A percentile compares a stretch with the other conserved stretches of the same genome.
phyloP scores from a whole-genome alignment of 1,284 basidiomycete species.

The Coriolopsis trogii region DNA sequence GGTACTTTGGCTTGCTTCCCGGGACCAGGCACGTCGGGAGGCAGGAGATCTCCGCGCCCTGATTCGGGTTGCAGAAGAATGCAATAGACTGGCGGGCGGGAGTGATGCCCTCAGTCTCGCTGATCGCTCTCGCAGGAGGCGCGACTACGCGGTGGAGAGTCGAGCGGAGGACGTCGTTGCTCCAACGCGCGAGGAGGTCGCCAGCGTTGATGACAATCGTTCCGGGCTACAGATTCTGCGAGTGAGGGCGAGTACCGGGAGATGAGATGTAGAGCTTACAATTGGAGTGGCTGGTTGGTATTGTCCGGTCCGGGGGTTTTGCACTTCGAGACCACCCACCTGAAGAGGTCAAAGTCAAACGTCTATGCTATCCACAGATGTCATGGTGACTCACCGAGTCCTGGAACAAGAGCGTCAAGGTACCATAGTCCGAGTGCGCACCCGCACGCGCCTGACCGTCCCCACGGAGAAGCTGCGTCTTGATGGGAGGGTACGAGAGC shows the following conservation, averaged over 20 bases:
- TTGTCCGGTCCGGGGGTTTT: conserved; percentile 71
- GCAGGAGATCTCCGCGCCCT: conserved; percentile 67
- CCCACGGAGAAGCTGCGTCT: conserved; percentile 53
- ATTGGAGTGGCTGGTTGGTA: conserved; percentile 79
- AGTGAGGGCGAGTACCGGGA: neutral
- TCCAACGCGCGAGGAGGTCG: conserved; percentile 83
- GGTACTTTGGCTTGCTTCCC: conserved; percentile 60
- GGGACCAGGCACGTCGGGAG: conserved; percentile 65
- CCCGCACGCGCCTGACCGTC: conserved; percentile 81
- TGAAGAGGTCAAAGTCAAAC: conserved; percentile 24
- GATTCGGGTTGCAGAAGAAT: conserved; percentile 88
- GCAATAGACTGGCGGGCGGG: conserved; percentile 80
- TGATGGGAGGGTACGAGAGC: conserved; percentile 75
- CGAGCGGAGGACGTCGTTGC: conserved; percentile 78
- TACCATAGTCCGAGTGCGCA: conserved; percentile 86
- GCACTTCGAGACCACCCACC: conserved; percentile 85
- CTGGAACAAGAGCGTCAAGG: conserved; percentile 84
- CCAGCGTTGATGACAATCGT: conserved; percentile 87
- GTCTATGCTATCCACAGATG: neutral
- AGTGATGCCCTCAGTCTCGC: conserved; percentile 53
- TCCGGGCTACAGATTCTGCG: conserved; percentile 50
- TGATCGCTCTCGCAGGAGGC: conserved; percentile 56
- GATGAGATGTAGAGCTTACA: conserved; percentile 43
- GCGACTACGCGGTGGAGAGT: conserved; percentile 84
- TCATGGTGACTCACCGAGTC: conserved; percentile 53